A percentile compares a stretch with the other conserved stretches of the same genome.
phyloP scores from a whole-genome alignment of 1,284 basidiomycete genomes.

The Sanghuangporus baumii region DNA sequence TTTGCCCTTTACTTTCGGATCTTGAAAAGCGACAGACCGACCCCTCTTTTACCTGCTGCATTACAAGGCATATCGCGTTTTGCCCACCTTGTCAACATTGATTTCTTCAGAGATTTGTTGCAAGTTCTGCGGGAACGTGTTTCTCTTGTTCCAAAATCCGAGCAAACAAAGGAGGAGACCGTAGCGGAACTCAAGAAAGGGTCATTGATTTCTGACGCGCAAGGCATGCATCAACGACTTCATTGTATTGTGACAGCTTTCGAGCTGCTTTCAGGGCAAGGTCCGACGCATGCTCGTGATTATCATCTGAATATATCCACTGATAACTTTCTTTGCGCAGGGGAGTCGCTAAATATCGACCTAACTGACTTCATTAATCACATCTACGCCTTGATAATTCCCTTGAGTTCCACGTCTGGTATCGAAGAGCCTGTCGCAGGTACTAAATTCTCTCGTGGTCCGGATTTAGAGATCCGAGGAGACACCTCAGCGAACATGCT shows the following conservation, averaged over 20 bases:
- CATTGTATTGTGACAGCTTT: slow-evolving; percentile 93
- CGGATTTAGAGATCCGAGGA: slow-evolving; percentile 27
- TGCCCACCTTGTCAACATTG: slow-evolving; percentile 95
- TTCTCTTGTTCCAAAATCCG: slow-evolving; percentile 34
- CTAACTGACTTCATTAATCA: slow-evolving; percentile 82
- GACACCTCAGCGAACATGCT: slow-evolving; percentile 63
- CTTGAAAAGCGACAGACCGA: slow-evolving; percentile 82
- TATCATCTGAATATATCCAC: neutral
- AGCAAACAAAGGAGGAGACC: slow-evolving; percentile 27
- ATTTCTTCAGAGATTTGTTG: slow-evolving; percentile 97
- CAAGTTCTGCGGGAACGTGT: slow-evolving; percentile 81
- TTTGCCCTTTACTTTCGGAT: slow-evolving; percentile 98
- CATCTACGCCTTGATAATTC: slow-evolving; percentile 66
- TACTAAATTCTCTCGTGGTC: slow-evolving; percentile 19
- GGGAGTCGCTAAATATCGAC: slow-evolving; percentile 95
- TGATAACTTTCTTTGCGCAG: slow-evolving; percentile 33
- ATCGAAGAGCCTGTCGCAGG: slow-evolving; percentile 35
- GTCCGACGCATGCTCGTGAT: slow-evolving; percentile 34
- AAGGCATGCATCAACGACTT: slow-evolving; percentile 60
- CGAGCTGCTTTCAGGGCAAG: slow-evolving; percentile 94
- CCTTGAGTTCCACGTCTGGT: slow-evolving; percentile 48
- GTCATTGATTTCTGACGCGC: slow-evolving; percentile 24
- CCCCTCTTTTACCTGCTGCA: slow-evolving; percentile 81
- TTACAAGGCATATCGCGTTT: slow-evolving; percentile 91
- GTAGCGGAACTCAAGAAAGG: slow-evolving; percentile 36